Percentiles rank a stretch among this genome's conserved stretches.
These are phyloP conservation scores for Globisporangium heterothallicum DNA, from an alignment of 352 stramenopile genomes.

Conservation along the genomic window DNA sequence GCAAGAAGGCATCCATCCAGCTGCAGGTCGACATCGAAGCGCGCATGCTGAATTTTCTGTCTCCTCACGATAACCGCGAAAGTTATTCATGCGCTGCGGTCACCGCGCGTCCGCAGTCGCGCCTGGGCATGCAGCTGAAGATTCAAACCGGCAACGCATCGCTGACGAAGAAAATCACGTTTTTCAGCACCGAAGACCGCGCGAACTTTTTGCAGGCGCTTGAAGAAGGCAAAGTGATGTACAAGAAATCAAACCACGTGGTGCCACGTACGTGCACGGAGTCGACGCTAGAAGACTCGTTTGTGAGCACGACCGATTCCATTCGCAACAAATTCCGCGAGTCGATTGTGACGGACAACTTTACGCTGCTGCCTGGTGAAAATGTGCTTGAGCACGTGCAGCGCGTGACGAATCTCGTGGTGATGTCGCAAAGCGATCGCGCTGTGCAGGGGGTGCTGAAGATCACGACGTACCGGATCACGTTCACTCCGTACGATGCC, in stretches of 20 bases:
- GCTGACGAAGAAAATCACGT: conserved; percentile 83
- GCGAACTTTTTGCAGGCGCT: conserved; percentile 77
- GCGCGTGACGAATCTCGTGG: conserved; percentile 80
- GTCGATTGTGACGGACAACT: conserved; percentile 61
- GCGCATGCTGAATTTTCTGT: conserved; percentile 81
- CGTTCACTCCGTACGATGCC: conserved; percentile 79
- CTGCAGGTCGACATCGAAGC: conserved; percentile 79
- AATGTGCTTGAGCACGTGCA: conserved; percentile 75
- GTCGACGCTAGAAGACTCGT: conserved; percentile 23
- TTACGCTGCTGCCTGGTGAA: conserved; percentile 55
- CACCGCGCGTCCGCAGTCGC: conserved; percentile 69
- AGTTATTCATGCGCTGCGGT: conserved; percentile 78
- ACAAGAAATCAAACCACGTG: conserved; percentile 32
- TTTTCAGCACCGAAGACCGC: conserved; percentile 77
- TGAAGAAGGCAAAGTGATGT: conserved; percentile 81
- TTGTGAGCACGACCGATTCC: conserved; percentile 25
- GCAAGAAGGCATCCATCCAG: conserved; percentile 79
- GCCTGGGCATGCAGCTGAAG: conserved; percentile 79
- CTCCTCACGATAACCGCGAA: conserved; percentile 66
- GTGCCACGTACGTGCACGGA: conserved; percentile 17
- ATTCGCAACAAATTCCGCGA: conserved; percentile 41
- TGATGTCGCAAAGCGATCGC: conserved; percentile 79
- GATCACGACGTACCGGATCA: conserved; percentile 81
- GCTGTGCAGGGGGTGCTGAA: conserved; percentile 81
- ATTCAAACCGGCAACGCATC: conserved; percentile 74